phyloP scores from a whole-genome alignment of 2,329 filamentous ascomycete genomes.

The Clarireedia monteithiana region DNA sequence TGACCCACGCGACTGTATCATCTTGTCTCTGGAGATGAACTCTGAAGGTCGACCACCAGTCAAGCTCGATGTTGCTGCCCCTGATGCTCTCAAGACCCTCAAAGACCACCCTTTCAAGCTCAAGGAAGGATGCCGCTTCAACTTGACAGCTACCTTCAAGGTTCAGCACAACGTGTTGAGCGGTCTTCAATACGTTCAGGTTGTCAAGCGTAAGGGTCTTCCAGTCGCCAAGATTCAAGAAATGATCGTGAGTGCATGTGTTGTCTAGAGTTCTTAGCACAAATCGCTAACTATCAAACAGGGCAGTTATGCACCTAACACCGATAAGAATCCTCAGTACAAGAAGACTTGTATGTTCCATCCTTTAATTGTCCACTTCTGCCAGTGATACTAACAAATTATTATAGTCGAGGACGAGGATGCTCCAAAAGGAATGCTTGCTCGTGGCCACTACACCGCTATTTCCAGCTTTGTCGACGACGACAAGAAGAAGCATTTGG shows the following conservation, averaged over 20 bases:
- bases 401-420: constrained; percentile 76
- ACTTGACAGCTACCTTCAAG: constrained; percentile 90
- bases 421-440: constrained; percentile 84
- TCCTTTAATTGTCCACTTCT: not conserved
- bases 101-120: constrained; percentile 94
- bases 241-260: constrained; percentile 76
- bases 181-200: constrained; percentile 91
- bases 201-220: constrained; percentile 84
- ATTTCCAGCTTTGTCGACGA: constrained; percentile 90
- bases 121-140: constrained; percentile 90
- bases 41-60: constrained; percentile 76
- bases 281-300: constrained; percentile 30
- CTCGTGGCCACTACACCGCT: constrained; percentile 84
- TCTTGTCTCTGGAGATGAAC: constrained; percentile 83
- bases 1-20: constrained; percentile 87
- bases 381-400: not conserved
- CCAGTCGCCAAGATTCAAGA: constrained; percentile 88
- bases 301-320: constrained; percentile 92
- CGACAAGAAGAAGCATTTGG: constrained; percentile 81
- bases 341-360: constrained; percentile 77
- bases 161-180: constrained; percentile 96
- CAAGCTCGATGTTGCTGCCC: constrained; percentile 73
- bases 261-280: not conserved
- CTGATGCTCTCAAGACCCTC: constrained; percentile 66
- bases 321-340: constrained; percentile 76